Evolutionary conservation across 192 early-diverging fungal genomes (phyloP).

Genomic region (Backusella luteola): DNA sequence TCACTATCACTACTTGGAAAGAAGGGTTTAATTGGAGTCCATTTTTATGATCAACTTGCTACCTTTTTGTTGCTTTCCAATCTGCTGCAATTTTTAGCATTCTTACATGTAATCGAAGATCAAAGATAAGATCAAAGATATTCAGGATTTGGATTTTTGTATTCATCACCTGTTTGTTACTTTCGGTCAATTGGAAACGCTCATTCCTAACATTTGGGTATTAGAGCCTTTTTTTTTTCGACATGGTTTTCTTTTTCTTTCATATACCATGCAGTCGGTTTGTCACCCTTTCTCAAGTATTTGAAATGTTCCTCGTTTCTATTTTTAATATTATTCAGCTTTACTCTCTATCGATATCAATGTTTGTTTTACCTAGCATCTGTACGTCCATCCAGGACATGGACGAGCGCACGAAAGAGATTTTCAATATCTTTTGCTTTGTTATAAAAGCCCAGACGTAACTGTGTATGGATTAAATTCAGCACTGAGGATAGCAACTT

Average conservation of each 20-base stretch:
- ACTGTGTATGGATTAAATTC: conserved; percentile 11
- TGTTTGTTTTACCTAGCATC: conserved; percentile 10
- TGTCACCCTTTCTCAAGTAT: not conserved
- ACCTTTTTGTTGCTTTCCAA: conserved; percentile 24
- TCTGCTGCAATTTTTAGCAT: conserved; percentile 19
- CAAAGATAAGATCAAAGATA: conserved; percentile 26
- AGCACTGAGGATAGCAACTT: conserved; percentile 17
- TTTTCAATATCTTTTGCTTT: conserved; percentile 13
- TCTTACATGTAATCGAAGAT: conserved; percentile 26
- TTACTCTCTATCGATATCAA: too few species aligned
- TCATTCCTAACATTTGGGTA: conserved; percentile 1
- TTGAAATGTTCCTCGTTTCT: conserved; percentile 16
- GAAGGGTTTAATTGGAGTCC: too few species aligned
- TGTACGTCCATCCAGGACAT: conserved; percentile 26
- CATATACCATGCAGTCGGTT: conserved; percentile 4
- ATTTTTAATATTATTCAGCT: not conserved
- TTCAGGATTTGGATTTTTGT: conserved; percentile 22
- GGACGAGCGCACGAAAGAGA: conserved; percentile 15
- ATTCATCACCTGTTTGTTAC: conserved; percentile 17
- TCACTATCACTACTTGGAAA: not conserved
- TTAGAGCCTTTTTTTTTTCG: too few species aligned
- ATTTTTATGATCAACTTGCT: too few species aligned
- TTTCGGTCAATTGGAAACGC: conserved; percentile 18
- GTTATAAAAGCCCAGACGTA: conserved; percentile 17
- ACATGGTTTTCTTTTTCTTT: too few species aligned